Base-by-base conservation (phyloP, 1,139 yeast genomes). In the Geotrichum cucujoidarum region DNA sequence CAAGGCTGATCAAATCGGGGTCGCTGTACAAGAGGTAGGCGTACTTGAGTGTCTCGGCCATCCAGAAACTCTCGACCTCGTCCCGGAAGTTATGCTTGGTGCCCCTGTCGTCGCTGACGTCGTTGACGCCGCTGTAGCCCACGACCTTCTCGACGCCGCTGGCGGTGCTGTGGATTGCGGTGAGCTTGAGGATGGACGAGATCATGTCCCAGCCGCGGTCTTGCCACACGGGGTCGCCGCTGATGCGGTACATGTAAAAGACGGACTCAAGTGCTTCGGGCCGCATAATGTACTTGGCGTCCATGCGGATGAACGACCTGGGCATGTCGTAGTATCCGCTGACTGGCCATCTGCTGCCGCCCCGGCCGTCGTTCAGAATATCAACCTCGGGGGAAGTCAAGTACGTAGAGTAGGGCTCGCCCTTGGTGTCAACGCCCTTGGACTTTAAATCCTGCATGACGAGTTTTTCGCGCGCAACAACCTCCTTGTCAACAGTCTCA, bases 191-290 rank as follows among this genome's bases (percentile, higher is more conserved):
- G 49, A 80, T 73, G 47, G 71, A 75, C 55, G 75, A 63, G 69
- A 83, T 78, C 66, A 81, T 76, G 55, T 75, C 77, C 73, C 83
- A 81, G 10, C 92, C 95, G 65, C 77, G 75, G 42, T 77, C 73
- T 57, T 89, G 78, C 78, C 88, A 86, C 60, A 73, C 73, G 8
- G 66, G 66, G 57, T 85, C 89, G 3, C 92, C 92, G 0, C 92
- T 84, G 52, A 83, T 69, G 58, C 92, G 73, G 64, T 81, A 84
- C 72, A 84, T 73, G 65, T 81, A 80, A 63, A 81, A 83, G 22
- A 86, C 73, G 0, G 90, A 80, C 61, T 85, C 94, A 24, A 85
- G 80, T 1, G 88, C 79, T 60, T 83, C 89, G 0, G 95, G 92
- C 42, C 90, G 73, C 54, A 85, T 75, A 43, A 81, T 66, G 59